Conservation (phyloP, 495 filamentous ascomycete genomes). For the Sporormia fimetaria region DNA sequence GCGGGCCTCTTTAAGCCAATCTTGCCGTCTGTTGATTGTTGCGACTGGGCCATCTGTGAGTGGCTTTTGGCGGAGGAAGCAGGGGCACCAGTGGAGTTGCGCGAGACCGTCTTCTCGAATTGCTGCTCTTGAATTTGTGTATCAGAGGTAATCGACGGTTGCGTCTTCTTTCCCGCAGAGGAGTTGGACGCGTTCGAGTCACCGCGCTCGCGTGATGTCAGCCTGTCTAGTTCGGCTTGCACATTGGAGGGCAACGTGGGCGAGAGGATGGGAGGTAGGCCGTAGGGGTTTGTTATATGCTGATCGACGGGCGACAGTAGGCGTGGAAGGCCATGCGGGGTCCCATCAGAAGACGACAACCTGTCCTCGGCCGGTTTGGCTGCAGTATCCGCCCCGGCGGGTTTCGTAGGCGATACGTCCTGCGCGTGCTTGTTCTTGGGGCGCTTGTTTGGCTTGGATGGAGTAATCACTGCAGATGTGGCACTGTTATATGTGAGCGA, state of each 20-base stretch:
- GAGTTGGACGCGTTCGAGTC: slow-evolving; percentile 23
- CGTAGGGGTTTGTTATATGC: slow-evolving; percentile 18
- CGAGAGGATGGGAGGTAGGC: slow-evolving; percentile 22
- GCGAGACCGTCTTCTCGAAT: slow-evolving; percentile 5
- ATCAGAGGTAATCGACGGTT: slow-evolving; percentile 15
- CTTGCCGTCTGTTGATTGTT: slow-evolving; percentile 13
- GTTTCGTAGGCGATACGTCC: slow-evolving; percentile 1
- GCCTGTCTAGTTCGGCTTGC: slow-evolving; percentile 19
- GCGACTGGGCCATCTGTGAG: slow-evolving; percentile 1
- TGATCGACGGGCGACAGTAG: slow-evolving; percentile 18
- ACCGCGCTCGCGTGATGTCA: slow-evolving; percentile 21
- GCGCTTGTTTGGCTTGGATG: too few relatives aligned
- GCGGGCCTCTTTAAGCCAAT: slow-evolving; percentile 8
- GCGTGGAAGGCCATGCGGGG: slow-evolving; percentile 25
- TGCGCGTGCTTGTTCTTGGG: too few relatives aligned
- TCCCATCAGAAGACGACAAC: slow-evolving; percentile 16
- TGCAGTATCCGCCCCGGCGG: slow-evolving; percentile 2
- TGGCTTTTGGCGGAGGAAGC: background rate
- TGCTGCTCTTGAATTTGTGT: slow-evolving; percentile 10
- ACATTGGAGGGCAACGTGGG: slow-evolving; percentile 22
- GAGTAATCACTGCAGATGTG: too few relatives aligned
- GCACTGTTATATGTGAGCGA: too few relatives aligned
- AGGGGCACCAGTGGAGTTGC: background rate
- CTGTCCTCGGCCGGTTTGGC: slow-evolving; percentile 9
- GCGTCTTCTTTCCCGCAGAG: slow-evolving; percentile 13